Evolutionary conservation across 2,329 filamentous ascomycete genomes (phyloP).

Genomic region (Penicillium brasilianum): DNA sequence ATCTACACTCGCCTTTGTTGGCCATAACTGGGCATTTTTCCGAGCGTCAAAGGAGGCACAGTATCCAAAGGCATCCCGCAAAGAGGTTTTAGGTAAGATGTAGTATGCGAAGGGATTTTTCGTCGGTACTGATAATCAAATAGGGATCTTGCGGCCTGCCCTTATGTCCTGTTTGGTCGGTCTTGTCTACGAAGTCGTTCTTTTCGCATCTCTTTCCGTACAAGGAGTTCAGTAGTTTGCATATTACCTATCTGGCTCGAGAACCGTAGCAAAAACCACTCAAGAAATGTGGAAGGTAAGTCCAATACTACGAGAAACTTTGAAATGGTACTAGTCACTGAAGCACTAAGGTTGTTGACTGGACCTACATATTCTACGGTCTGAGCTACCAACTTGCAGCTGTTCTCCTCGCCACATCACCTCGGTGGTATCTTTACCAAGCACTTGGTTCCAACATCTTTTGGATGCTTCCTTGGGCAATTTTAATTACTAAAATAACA

Average conservation of each 20-base stretch:
- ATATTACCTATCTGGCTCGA: slow-evolving; percentile 63
- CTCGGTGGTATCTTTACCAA: slow-evolving; percentile 64
- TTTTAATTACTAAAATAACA: slow-evolving; percentile 48
- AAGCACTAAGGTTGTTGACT: slow-evolving; percentile 13
- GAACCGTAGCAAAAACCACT: slow-evolving; percentile 63
- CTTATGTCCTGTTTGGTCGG: slow-evolving; percentile 56
- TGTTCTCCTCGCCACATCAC: slow-evolving; percentile 66
- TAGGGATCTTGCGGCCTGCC: slow-evolving; percentile 58
- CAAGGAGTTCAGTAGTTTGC: slow-evolving; percentile 66
- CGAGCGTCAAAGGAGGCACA: slow-evolving; percentile 5
- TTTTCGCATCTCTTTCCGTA: slow-evolving; percentile 65
- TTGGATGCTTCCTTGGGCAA: slow-evolving; percentile 73
- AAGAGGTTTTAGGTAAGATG: slow-evolving; percentile 25
- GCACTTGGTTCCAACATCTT: slow-evolving; percentile 35
- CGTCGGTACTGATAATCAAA: background rate
- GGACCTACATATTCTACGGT: slow-evolving; percentile 25
- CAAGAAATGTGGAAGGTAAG: slow-evolving; percentile 66
- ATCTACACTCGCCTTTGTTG: slow-evolving; percentile 68
- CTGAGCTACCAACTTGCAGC: slow-evolving; percentile 60
- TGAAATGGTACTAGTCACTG: slow-evolving; percentile 34
- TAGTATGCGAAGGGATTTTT: too few species aligned
- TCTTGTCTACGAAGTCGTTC: slow-evolving; percentile 57
- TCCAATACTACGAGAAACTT: slow-evolving; percentile 3
- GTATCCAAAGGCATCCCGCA: slow-evolving; percentile 9
- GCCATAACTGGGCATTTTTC: slow-evolving; percentile 66